A percentile compares a stretch with the other conserved stretches of the same genome.
Conservation (phyloP, 2,329 filamentous ascomycete species). For the Fusarium concolor region DNA sequence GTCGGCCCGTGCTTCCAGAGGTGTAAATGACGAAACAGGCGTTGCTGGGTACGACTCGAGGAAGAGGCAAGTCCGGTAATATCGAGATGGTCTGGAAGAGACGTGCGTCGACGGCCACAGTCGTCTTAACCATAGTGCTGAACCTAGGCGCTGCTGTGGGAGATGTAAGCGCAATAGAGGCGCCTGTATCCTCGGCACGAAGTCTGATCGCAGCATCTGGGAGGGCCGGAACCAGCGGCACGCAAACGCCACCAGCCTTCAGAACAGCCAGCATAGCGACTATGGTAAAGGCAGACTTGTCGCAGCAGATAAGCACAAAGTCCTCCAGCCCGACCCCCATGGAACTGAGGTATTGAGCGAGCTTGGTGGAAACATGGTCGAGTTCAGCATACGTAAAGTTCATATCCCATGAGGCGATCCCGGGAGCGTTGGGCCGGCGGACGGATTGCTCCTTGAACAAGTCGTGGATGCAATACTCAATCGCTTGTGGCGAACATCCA, state of each 20-base stretch:
- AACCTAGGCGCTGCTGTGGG: slow-evolving; percentile 6
- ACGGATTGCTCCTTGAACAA: slow-evolving; percentile 21
- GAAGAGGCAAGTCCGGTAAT: background rate
- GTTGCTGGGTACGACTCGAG: slow-evolving; percentile 8
- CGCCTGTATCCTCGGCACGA: slow-evolving; percentile 21
- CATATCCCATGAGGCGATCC: slow-evolving; percentile 36
- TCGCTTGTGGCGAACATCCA: background rate
- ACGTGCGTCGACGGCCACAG: slow-evolving; percentile 15
- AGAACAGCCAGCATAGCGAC: slow-evolving; percentile 33
- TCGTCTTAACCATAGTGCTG: slow-evolving; percentile 6
- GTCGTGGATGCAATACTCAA: slow-evolving; percentile 27
- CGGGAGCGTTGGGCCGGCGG: slow-evolving; percentile 1
- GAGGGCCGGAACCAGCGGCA: slow-evolving; percentile 33
- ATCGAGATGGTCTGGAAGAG: background rate
- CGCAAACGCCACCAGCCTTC: slow-evolving; percentile 33
- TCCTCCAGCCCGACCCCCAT: slow-evolving; percentile 16
- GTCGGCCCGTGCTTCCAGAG: slow-evolving; percentile 30
- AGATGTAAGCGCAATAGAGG: slow-evolving; percentile 27
- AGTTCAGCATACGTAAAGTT: slow-evolving; percentile 35
- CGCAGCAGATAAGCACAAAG: slow-evolving; percentile 28
- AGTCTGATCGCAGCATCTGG: slow-evolving; percentile 33
- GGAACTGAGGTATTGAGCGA: slow-evolving; percentile 13
- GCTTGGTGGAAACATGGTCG: slow-evolving; percentile 22
- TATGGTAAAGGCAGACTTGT: slow-evolving; percentile 31
- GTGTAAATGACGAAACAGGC: slow-evolving; percentile 40